Percentiles rank a stretch among this genome's conserved stretches.
phyloP scores from a whole-genome alignment of 164 flowering plant species.

The Brasenia schreberi region DNA sequence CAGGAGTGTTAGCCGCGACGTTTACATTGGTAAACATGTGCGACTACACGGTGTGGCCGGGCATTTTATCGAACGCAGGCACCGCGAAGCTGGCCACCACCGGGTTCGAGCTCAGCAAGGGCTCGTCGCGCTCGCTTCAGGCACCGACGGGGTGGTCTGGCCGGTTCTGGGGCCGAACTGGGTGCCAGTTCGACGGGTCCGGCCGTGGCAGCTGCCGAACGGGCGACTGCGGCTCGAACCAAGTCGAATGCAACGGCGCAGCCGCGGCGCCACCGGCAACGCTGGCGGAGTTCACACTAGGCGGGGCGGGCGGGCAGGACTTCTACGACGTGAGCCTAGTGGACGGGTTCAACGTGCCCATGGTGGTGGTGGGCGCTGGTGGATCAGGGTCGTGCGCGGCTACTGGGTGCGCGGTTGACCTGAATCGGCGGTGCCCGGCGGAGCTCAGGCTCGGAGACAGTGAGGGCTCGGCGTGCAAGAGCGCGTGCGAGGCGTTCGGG shows the following conservation, averaged over 20 bases:
- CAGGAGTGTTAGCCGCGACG: slow-evolving; percentile 41
- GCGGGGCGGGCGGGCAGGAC: slow-evolving; percentile 35
- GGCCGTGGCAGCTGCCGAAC: slow-evolving; percentile 53
- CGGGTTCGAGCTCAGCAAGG: slow-evolving; percentile 56
- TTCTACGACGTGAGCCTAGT: slow-evolving; percentile 78
- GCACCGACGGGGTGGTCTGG: slow-evolving; percentile 90
- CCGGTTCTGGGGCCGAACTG: slow-evolving; percentile 83
- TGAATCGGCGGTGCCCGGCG: slow-evolving; percentile 42
- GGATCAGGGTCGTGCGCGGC: slow-evolving; percentile 38
- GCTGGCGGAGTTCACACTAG: slow-evolving; percentile 80
- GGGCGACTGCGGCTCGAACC: slow-evolving; percentile 72
- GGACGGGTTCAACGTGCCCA: slow-evolving; percentile 65
- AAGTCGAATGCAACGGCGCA: slow-evolving; percentile 59
- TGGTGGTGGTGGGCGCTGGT: slow-evolving; percentile 34
- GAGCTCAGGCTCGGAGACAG: slow-evolving; percentile 30
- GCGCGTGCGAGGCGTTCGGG: slow-evolving; percentile 67
- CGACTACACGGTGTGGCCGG: slow-evolving; percentile 81
- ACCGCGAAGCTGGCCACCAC: slow-evolving; percentile 42
- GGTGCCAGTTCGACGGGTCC: slow-evolving; percentile 54
- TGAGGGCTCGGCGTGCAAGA: slow-evolving; percentile 43
- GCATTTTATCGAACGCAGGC: slow-evolving; percentile 53
- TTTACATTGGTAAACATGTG: slow-evolving; percentile 80
- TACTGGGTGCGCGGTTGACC: slow-evolving; percentile 43
- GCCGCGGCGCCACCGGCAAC: slow-evolving; percentile 85
- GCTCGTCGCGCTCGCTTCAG: slow-evolving; percentile 33